Base-by-base conservation (phyloP, 768 basidiomycete genomes). In the Termitomyces sp. region DNA sequence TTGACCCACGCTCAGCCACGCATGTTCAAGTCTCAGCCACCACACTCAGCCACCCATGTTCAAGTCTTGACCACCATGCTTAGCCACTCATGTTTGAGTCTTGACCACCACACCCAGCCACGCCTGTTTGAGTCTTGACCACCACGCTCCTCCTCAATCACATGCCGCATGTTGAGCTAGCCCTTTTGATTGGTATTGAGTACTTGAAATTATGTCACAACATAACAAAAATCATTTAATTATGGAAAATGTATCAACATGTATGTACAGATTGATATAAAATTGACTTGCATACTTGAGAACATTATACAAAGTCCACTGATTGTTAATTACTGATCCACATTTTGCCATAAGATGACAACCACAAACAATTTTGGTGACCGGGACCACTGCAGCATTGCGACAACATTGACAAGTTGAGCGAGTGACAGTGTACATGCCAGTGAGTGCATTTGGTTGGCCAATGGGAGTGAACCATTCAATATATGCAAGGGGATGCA, bases 281-380 rank as follows among this genome's bases (percentile, higher is more conserved):
- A 36, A 65, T 23, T 43, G 20, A 50, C 48, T 45, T 15, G 20
- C 36, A 5, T 25, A 3, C 3, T 64, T 64, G n/a, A 69, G 25
- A 9, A 65, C 47, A 43, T 57, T 56, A 16, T 62, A 54, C 36
- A 57, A 43, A 9, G 54, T 60, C 64, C 62, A 60, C 16, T 35
- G 36, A 4, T 38, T 29, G 29, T 63, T 53, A 39, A 53, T 46
- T 3, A 7, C 10, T n/a, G 35, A 27, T 9, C 44, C 35, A 31
- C 43, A 61, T 23, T 60, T 61, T 5, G 45, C 62, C 41, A 60
- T 53, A 23, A 67, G 60, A 54, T 67, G 66, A 47, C 63, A 64
- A 62, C 57, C 33, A 42, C 39, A 35, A 16, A 44, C 42, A 27
- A 52, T 52, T 27, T 25, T 16, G 2, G 52, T 56, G 1, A 60